Conservation (phyloP, 2,329 filamentous ascomycete species). For the Pleochaeta shiraiana region DNA sequence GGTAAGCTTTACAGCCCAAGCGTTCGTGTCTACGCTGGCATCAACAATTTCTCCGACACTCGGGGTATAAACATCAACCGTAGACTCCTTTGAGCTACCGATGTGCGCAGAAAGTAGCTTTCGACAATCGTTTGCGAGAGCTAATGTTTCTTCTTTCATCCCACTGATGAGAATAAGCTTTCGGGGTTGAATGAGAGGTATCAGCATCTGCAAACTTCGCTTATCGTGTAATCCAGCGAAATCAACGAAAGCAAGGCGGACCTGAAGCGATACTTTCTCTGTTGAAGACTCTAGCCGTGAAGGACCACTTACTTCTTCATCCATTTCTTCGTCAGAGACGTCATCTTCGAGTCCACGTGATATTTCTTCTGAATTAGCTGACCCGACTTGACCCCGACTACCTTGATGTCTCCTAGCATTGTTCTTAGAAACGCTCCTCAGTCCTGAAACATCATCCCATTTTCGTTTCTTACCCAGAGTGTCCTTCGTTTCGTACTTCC, state of each 20-base stretch:
- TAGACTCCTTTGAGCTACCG: conserved; percentile 25
- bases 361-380: conserved; percentile 23
- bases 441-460: conserved; percentile 48
- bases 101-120: conserved; percentile 33
- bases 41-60: conserved; percentile 51
- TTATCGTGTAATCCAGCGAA: conserved; percentile 87
- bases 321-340: conserved; percentile 34
- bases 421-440: conserved; percentile 22
- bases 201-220: conserved; percentile 80
- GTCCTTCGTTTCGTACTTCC: conserved; percentile 29
- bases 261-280: conserved; percentile 41
- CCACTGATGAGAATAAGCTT: conserved; percentile 90
- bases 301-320: conserved; percentile 37
- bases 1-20: conserved; percentile 85
- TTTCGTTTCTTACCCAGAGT: conserved; percentile 79
- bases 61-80: conserved; percentile 60
- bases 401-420: conserved; percentile 38
- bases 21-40: conserved; percentile 92
- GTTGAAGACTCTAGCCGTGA: conserved; percentile 49
- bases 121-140: conserved; percentile 61
- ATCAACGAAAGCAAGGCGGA: conserved; percentile 72
- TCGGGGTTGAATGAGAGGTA: conserved; percentile 79
- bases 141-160: conserved; percentile 51
- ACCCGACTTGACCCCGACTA: conserved; percentile 18
- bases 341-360: conserved; percentile 26